Evolutionary conservation across 176 grass and related monocot genomes (phyloP), one percentile per base, ranked within the genome.

Genomic region (Rhynchospora tenuis): DNA sequence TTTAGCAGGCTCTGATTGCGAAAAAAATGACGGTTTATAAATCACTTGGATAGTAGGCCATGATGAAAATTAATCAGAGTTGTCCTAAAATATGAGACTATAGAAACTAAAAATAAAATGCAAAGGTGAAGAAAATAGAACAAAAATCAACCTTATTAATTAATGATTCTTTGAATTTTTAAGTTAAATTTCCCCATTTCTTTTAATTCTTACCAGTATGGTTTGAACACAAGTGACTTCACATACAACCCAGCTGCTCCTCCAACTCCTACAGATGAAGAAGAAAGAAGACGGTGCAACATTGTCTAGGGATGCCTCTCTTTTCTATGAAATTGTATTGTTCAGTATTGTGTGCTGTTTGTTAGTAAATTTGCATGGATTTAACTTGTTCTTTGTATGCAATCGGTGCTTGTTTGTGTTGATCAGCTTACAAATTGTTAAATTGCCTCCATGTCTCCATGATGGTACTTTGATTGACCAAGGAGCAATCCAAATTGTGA

Each of bases 211-310:
- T 47, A 7, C 29, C 17, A 82, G 79, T 82, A 82, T 82, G 79
- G 79, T 16, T 64, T 82, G 42, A 26, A 65, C 20, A 52, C 79
- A 26, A 82, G 79, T 46, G 20, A 66, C 6, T 82, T 82, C 33
- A 66, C 79, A 64, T 82, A 82, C 46, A 82, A 67, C 42, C 79
- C 60, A 22, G 59, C 58, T 61, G 38, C 38, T 48, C 59, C 38
- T 48, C 59, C 79, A 82, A 64, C 60, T 82, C 28, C 28, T 29
- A 27, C 56, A 66, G 59, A 66, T 6, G 79, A 82, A 44, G 65
- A 70, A 70, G 79, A 82, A 82, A 82, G 43, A 48, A 82, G 79
- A 48, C 60, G 11, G 59, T 66, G 79, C 23, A 66, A 48, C 24
- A 82, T 82, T 2, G 26, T 65, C 26, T 64, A 64, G 45, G 14